These are phyloP conservation scores for Vigna unguiculata DNA, from an alignment of 306 rosid genomes.

Conservation along the genomic window DNA sequence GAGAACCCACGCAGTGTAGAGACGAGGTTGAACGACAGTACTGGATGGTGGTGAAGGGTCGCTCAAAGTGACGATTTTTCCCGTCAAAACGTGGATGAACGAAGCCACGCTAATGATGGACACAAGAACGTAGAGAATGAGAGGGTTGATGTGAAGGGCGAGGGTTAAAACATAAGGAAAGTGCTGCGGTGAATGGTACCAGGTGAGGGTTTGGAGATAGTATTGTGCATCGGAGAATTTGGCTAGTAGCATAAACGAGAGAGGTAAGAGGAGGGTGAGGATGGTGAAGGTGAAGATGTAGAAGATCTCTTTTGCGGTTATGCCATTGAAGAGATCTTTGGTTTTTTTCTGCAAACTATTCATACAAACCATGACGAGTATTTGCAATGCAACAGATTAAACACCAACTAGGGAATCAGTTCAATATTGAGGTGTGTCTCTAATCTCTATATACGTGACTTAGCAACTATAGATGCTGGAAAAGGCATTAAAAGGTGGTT, in stretches of 20 bases:
- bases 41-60: constrained; percentile 21
- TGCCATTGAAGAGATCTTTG: constrained; percentile 37
- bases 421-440: constrained; percentile 23
- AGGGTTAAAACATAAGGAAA: constrained; percentile 43
- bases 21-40: constrained; percentile 44
- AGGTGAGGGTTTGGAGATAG: constrained; percentile 45
- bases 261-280: constrained; percentile 73
- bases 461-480: constrained; percentile 37
- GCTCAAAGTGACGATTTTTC: constrained; percentile 43
- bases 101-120: constrained; percentile 56
- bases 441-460: constrained; percentile 35
- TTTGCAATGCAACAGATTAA: not conserved
- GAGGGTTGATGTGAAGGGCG: constrained; percentile 47
- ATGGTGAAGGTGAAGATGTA: constrained; percentile 65
- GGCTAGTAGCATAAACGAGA: constrained; percentile 79
- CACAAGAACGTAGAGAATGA: constrained; percentile 57
- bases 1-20: constrained; percentile 67
- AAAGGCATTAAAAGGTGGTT: constrained; percentile 52
- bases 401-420: not conserved
- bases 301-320: constrained; percentile 54
- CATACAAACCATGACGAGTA: constrained; percentile 22
- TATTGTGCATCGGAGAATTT: constrained; percentile 53
- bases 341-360: constrained; percentile 38
- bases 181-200: constrained; percentile 1
- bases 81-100: constrained; percentile 56